These are phyloP conservation scores for Filobasidium floriforme DNA, from an alignment of 768 basidiomycete species.

Conservation along the genomic window DNA sequence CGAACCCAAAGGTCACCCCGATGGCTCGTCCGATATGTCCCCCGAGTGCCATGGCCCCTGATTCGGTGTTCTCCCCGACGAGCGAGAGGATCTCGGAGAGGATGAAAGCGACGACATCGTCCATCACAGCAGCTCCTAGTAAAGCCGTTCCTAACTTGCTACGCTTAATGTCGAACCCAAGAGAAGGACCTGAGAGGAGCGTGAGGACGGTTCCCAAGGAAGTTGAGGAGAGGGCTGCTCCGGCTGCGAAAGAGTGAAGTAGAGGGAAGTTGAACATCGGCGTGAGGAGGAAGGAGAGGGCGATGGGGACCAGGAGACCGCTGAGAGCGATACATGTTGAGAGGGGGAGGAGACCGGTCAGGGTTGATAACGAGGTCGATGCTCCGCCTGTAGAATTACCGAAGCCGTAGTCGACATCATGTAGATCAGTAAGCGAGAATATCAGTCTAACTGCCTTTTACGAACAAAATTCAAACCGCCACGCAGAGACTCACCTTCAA, in stretches of 20 bases:
- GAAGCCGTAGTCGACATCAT: background rate
- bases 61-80: slow-evolving; percentile 23
- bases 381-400: slow-evolving; percentile 50
- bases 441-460: background rate
- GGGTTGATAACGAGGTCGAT: slow-evolving; percentile 50
- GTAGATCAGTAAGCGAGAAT: background rate
- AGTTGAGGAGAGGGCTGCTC: slow-evolving; percentile 58
- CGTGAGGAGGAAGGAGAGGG: slow-evolving; percentile 43
- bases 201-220: slow-evolving; percentile 63
- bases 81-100: slow-evolving; percentile 53
- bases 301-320: slow-evolving; percentile 48
- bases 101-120: slow-evolving; percentile 60
- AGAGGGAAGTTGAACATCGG: slow-evolving; percentile 54
- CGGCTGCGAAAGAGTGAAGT: slow-evolving; percentile 57
- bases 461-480: too few species aligned
- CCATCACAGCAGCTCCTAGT: slow-evolving; percentile 58
- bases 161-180: slow-evolving; percentile 47
- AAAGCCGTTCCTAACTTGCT: slow-evolving; percentile 56
- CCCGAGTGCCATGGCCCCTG: slow-evolving; percentile 22
- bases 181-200: slow-evolving; percentile 46
- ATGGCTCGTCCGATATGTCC: slow-evolving; percentile 52
- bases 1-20: slow-evolving; percentile 54
- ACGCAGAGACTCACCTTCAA: slow-evolving; percentile 45
- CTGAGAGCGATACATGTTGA: slow-evolving; percentile 52
- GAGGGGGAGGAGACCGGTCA: slow-evolving; percentile 51